These are phyloP conservation scores for Colletotrichum trifolii DNA, from an alignment of 2,329 filamentous ascomycete genomes.

Conservation along the genomic window DNA sequence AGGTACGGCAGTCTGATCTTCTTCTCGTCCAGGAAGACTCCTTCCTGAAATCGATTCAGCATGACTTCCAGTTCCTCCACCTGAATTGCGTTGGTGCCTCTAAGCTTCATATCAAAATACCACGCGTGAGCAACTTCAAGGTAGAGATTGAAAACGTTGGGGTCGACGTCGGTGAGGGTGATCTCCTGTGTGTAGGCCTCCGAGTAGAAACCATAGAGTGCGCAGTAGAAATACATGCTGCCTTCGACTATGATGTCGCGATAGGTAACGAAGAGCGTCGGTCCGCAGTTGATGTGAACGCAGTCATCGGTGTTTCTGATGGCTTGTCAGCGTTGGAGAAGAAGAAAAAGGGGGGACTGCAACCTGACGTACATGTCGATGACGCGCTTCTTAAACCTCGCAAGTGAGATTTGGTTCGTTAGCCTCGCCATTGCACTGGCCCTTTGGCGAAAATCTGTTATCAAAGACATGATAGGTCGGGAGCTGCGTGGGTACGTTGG, in stretches of 20 bases:
- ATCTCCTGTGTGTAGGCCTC: conserved; percentile 19
- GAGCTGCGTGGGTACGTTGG: no score
- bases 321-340: neutral
- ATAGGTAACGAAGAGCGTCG: conserved; percentile 21
- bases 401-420: neutral
- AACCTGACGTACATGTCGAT: conserved; percentile 7
- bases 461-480: no score
- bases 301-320: conserved; percentile 13
- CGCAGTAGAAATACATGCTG: conserved; percentile 27
- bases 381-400: neutral
- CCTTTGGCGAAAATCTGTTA: no score
- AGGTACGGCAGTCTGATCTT: conserved; percentile 7
- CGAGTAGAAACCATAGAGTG: conserved; percentile 21
- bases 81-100: conserved; percentile 12
- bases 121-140: conserved; percentile 19
- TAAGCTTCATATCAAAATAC: conserved; percentile 34
- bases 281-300: conserved; percentile 19
- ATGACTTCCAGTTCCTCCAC: neutral
- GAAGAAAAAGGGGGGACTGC: neutral
- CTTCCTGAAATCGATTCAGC: neutral
- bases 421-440: no score
- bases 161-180: no score
- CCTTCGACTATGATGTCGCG: conserved; percentile 25
- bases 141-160: conserved; percentile 1
- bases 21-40: neutral